Base-by-base conservation (phyloP, 169 alveolate genomes). In the Cystoisospora suis region DNA sequence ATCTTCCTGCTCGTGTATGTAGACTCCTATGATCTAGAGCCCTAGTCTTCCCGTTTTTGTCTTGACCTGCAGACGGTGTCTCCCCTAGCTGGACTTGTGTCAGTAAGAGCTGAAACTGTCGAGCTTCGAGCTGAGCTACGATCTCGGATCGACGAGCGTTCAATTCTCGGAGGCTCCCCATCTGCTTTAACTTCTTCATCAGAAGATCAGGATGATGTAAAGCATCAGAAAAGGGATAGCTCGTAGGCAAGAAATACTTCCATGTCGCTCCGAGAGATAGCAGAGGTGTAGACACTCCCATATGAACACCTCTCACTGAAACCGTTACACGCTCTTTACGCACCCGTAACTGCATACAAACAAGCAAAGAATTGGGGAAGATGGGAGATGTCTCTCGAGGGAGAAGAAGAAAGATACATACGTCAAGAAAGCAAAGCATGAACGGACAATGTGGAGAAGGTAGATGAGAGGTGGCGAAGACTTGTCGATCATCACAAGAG, bases 241-340 rank as follows among this genome's bases (percentile, higher is more conserved):
- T 36, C 5, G 77, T 75, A 40, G 92, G 92, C n/a, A 79, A 27
- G 44, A 88, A 53, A 75, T 75, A 88, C 7, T 69, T 81, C 89
- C 81, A 75, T 49, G 89, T 75, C 36, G 92, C 89, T 32, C 87
- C 92, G 47, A 88, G 85, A 29, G 92, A 88, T 15, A 77, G 69
- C 17, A 88, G 77, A 20, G 83, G 89, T 44, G 34, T 79, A 42
- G 79, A 88, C 45, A 88, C 89, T 42, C 92, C 92, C 45, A 70
- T n/a, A 56, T 79, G 56, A 0, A 79, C 75, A 3, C 75, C 89
- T 23, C 85, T 75, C 47, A 88, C 92, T 0, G 58, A 17, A 34
- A 79, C 53, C 42, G 6, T 70, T 34, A 79, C 59, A 53, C 83
- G 83, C 15, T 72, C 20, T 1, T 29, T n/a, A 12, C 83, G 83